Evolutionary conservation across 2,329 filamentous ascomycete species (phyloP).

Genomic region (Chaetomiaceae sp.): DNA sequence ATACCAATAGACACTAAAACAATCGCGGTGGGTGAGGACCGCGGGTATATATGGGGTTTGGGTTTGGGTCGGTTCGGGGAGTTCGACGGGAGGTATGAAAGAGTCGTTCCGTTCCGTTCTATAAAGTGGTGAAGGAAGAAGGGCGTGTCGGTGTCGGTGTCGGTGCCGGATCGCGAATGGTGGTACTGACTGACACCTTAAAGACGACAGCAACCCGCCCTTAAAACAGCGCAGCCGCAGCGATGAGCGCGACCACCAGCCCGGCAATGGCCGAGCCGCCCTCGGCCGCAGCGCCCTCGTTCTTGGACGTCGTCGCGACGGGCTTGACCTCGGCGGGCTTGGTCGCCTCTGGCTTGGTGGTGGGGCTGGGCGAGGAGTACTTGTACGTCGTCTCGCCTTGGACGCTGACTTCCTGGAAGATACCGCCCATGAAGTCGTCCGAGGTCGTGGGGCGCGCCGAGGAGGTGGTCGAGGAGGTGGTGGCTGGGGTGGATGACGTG

Average conservation of each 20-base stretch:
- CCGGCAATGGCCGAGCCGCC: slow-evolving; percentile 49
- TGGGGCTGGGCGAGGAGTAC: background rate
- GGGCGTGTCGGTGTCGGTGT: too few species aligned
- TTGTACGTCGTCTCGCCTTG: slow-evolving; percentile 10
- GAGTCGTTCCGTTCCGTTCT: too few species aligned
- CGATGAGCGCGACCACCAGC: slow-evolving; percentile 52
- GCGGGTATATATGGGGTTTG: too few species aligned
- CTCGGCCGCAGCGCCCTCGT: slow-evolving; percentile 41
- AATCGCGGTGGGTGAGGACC: too few species aligned
- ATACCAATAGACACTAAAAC: too few species aligned
- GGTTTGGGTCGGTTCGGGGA: too few species aligned
- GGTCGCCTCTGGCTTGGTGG: background rate
- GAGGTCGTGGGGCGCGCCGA: slow-evolving; percentile 13
- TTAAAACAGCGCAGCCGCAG: slow-evolving; percentile 46
- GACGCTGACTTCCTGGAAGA: slow-evolving; percentile 45
- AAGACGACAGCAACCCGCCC: slow-evolving; percentile 6
- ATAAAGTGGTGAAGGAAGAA: too few species aligned
- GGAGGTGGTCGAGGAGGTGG: slow-evolving; percentile 25
- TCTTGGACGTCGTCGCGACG: slow-evolving; percentile 32
- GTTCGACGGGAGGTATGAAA: too few species aligned
- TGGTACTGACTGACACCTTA: too few species aligned
- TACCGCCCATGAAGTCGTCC: slow-evolving; percentile 31
- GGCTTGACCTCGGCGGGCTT: slow-evolving; percentile 21
- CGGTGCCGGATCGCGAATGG: too few species aligned
- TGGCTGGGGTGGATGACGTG: slow-evolving; percentile 18